Evolutionary conservation across 441 rosid species (phyloP).

Genomic region (Jatropha multifida): DNA sequence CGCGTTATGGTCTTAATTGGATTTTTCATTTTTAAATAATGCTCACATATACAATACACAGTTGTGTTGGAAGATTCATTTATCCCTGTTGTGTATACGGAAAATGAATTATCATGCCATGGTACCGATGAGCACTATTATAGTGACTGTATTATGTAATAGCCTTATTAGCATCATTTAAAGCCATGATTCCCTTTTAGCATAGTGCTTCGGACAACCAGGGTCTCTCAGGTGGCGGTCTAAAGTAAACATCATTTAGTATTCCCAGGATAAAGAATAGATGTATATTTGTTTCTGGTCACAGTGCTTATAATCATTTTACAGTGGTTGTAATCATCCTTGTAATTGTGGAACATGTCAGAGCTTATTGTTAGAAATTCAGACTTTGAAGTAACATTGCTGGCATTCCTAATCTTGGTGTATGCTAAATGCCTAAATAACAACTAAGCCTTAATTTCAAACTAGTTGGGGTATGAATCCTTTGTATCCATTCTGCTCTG

Average conservation of each 20-base stretch:
- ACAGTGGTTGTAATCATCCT: neutral
- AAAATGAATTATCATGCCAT: neutral
- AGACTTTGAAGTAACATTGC: neutral
- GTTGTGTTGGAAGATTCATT: neutral
- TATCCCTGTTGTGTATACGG: slow-evolving; percentile 2
- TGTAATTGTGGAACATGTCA: neutral
- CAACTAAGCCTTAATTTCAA: too few relatives aligned
- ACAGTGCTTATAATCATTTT: neutral
- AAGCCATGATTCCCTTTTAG: neutral
- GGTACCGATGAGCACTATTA: neutral
- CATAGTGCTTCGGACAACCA: neutral
- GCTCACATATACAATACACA: neutral
- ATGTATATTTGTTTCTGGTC: neutral
- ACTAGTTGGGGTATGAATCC: too few relatives aligned
- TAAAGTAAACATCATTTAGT: too few relatives aligned
- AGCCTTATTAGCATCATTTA: neutral
- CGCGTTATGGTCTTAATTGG: neutral
- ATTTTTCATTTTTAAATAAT: neutral
- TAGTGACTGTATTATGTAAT: neutral
- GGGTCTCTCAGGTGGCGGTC: neutral
- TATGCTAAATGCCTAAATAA: too few relatives aligned
- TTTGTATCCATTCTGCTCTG: too few relatives aligned
- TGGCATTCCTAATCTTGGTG: too few relatives aligned
- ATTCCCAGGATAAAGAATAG: neutral
- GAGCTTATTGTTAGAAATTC: neutral